Conservation (phyloP, 2,329 filamentous ascomycete genomes). For the Alternaria dauci region DNA sequence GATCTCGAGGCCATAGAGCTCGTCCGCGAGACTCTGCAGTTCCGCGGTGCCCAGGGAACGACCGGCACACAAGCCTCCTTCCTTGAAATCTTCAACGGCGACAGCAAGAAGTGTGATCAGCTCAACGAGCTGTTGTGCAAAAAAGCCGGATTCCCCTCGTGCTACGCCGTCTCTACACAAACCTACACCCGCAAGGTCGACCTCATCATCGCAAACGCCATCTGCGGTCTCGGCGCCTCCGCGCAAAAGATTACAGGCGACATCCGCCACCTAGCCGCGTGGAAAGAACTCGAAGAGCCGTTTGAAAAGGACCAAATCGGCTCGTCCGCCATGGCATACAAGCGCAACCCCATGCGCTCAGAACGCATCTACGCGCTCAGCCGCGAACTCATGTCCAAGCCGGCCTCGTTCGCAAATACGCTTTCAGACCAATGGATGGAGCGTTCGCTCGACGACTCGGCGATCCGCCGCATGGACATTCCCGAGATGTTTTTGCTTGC, state of each 20-base stretch:
- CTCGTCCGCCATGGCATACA: slow-evolving; percentile 66
- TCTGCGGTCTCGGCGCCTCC: slow-evolving; percentile 80
- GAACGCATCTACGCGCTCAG: slow-evolving; percentile 69
- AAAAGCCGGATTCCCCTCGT: slow-evolving; percentile 70
- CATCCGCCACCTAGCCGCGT: slow-evolving; percentile 74
- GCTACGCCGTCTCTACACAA: slow-evolving; percentile 73
- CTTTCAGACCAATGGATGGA: slow-evolving; percentile 80
- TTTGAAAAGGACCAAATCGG: slow-evolving; percentile 75
- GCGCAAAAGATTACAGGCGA: slow-evolving; percentile 77
- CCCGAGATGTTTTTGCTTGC: slow-evolving; percentile 60
- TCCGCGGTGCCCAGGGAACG: slow-evolving; percentile 70
- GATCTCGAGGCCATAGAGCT: slow-evolving; percentile 78
- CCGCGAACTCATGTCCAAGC: slow-evolving; percentile 63
- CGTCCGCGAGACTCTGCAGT: slow-evolving; percentile 72
- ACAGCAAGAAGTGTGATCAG: slow-evolving; percentile 67
- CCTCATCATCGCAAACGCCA: slow-evolving; percentile 79
- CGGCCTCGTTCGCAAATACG: slow-evolving; percentile 67
- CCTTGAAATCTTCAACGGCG: slow-evolving; percentile 71
- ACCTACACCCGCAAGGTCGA: slow-evolving; percentile 86
- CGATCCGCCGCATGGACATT: slow-evolving; percentile 67
- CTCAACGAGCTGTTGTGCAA: slow-evolving; percentile 70
- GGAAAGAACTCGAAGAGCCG: slow-evolving; percentile 87
- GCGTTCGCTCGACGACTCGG: slow-evolving; percentile 78
- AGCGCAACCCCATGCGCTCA: slow-evolving; percentile 67
- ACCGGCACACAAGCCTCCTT: slow-evolving; percentile 68